Conservation (phyloP, 768 basidiomycete species). For the Tylopilus rubrobrunneus region DNA sequence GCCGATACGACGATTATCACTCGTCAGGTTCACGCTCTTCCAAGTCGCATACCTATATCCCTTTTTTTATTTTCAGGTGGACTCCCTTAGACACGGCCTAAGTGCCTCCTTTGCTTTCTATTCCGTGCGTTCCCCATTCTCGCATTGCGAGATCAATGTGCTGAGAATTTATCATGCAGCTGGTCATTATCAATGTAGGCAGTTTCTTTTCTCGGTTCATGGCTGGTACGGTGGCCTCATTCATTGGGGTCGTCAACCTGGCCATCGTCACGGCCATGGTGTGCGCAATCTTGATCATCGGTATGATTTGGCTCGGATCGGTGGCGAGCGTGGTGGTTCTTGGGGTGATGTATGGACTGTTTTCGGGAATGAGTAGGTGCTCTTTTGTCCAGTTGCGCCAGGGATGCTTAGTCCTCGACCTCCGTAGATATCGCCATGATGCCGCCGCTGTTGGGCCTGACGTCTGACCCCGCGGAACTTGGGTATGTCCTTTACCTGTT, state of each 20-base stretch:
- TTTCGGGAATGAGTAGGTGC: conserved; percentile 42
- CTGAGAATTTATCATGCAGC: conserved; percentile 25
- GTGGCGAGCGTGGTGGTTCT: conserved; percentile 39
- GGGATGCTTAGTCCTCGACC: neutral
- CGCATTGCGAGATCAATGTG: neutral
- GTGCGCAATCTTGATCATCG: conserved; percentile 40
- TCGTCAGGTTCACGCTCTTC: conserved; percentile 24
- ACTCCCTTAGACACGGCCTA: conserved; percentile 48
- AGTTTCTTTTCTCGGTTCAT: conserved; percentile 46
- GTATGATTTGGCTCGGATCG: conserved; percentile 40
- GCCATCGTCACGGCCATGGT: conserved; percentile 33
- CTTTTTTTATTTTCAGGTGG: conserved; percentile 56
- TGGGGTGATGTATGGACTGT: conserved; percentile 45
- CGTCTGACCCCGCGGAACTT: conserved; percentile 46
- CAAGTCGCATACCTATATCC: conserved; percentile 46
- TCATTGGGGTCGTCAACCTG: conserved; percentile 43
- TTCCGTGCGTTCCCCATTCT: conserved; percentile 32
- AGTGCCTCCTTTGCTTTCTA: conserved; percentile 49
- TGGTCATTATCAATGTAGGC: conserved; percentile 51
- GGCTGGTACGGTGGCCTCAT: conserved; percentile 37
- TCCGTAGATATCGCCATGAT: conserved; percentile 35
- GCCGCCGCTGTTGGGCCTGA: conserved; percentile 44
- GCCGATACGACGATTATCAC: neutral
- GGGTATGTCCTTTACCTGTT: conserved; percentile 32
- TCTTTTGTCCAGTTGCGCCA: neutral